Base-by-base conservation (phyloP, 2,329 filamentous ascomycete species). In the Pyrenochaeta sp. region DNA sequence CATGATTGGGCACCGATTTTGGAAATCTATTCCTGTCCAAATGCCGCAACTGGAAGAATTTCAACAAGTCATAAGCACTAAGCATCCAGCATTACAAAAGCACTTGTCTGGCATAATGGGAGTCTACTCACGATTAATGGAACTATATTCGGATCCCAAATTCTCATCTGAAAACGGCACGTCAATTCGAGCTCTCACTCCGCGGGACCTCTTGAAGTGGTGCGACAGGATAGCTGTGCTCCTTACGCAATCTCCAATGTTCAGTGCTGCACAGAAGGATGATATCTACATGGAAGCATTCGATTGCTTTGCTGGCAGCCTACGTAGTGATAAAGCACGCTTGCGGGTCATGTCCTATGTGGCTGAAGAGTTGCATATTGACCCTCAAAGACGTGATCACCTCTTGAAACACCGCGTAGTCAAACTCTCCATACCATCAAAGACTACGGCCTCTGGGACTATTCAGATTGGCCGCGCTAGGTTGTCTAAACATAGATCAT, bases 221-320 rank as follows among this genome's bases (percentile, higher is more conserved):
- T 97, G 93, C 69, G 86, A 88, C 46, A 87, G 95, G 58, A 82
- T 97, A 24, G 84, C 88, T 50, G 82, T 85, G 50, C 85, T 92
- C 15, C 80, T 97, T 24, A 72, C 83, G 54, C 77, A 83, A 8
- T 81, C 85, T 10, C 86, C 88, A 1, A 87, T 87, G 24, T 89
- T 85, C 63, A 90, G 85, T 25, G 87, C 88, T 10, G 83, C 86
- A 22, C 91, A 95, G 73, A 83, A 89, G 64, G 90, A 97, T 70
- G 88, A 90, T 68, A 96, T 98, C 77, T 97, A 97, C 71, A 86
- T 97, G 80, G 95, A 99, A 73, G 91, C 93, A 0, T 85, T 95
- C 51, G 95, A 99, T 77, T 96, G 93, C 72, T 98, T 99, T 76
- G 89, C 92, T 42, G 91, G 91, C 52, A 92, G 90, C 72, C 82